Evolutionary conservation across 805 yeast genomes (phyloP).

Genomic region (Lipomyces anomalus): DNA sequence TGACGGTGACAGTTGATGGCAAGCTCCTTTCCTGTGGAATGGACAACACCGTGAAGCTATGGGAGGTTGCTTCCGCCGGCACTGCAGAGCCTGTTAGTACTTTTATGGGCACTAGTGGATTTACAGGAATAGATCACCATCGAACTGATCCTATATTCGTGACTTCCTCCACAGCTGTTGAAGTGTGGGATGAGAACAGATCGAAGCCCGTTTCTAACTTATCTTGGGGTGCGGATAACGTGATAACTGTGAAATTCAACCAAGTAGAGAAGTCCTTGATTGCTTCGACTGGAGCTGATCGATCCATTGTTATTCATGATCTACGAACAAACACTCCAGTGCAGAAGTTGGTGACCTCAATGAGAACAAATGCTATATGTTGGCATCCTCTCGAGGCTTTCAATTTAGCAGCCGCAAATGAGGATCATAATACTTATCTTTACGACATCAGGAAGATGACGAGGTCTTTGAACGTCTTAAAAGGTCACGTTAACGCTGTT

Average conservation of each 20-base stretch:
- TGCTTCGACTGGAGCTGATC: conserved; percentile 87
- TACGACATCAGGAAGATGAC: conserved; percentile 95
- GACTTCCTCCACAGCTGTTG: conserved; percentile 86
- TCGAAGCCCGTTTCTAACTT: conserved; percentile 69
- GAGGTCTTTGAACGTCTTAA: conserved; percentile 74
- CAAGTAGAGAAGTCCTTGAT: conserved; percentile 81
- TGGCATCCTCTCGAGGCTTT: conserved; percentile 99
- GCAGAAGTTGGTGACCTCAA: conserved; percentile 76
- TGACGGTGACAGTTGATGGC: conserved; percentile 63
- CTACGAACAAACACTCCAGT: conserved; percentile 85
- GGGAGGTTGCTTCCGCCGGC: conserved; percentile 50
- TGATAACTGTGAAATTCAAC: conserved; percentile 76
- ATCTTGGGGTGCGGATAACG: conserved; percentile 96
- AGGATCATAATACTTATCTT: conserved; percentile 88
- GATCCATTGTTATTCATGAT: conserved; percentile 86
- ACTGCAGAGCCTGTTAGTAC: conserved; percentile 63
- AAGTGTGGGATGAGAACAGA: conserved; percentile 86
- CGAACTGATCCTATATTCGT: conserved; percentile 66
- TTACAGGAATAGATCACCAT: conserved; percentile 83
- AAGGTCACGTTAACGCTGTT: conserved; percentile 95
- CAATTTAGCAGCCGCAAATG: conserved; percentile 84
- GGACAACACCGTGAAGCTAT: conserved; percentile 81
- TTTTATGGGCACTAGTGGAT: conserved; percentile 75
- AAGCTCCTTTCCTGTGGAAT: conserved; percentile 78
- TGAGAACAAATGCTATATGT: conserved; percentile 78